Evolutionary conservation across 306 rosid genomes (phyloP), one percentile per base, ranked within the genome.

Genomic region (Inga leiocalycina): DNA sequence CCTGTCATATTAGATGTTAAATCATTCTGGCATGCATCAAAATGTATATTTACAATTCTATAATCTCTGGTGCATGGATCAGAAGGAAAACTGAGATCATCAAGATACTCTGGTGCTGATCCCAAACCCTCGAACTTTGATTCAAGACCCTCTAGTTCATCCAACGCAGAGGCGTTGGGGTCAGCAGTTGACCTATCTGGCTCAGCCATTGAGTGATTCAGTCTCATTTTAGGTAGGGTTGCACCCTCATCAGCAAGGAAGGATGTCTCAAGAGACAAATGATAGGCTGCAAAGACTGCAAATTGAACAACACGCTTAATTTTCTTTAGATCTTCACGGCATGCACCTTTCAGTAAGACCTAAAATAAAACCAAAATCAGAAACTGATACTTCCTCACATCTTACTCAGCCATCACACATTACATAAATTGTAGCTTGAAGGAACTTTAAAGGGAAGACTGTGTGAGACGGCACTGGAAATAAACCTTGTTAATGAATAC

Each of bases 221-320:
- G 77, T 57, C 85, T 80, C 87, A 90, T 88, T 89, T 93, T 92
- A 62, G 98, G 98, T 37, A 97, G 91, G 71, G 97, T 88, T 82
- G 98, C 99, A 87, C 99, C 99, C 88, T 97, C 99, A 67, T 97
- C 99, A 30, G 92, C 99, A 77, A 97, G 98, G 82, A 97, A 97
- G 54, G 99, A 97, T 75, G 98, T 97, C 89, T 97, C 95, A 56
- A 94, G 97, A 67, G 99, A 97, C 83, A 97, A 94, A 85, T 97
- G 99, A 90, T 97, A 94, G 56, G 97, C 99, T 35, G 99, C 99
- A 87, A 97, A 97, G 70, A 97, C 87, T 75, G 98, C 97, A 91
- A 86, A 94, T 83, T 94, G 97, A 83, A 92, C 87, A 44, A 92
- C 98, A 87, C 87, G 89, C 77, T 97, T 97, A 83, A 97, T 89